These are phyloP conservation scores for Debaryomyces coudertii DNA, from an alignment of 1,139 yeast genomes.

Conservation along the genomic window DNA sequence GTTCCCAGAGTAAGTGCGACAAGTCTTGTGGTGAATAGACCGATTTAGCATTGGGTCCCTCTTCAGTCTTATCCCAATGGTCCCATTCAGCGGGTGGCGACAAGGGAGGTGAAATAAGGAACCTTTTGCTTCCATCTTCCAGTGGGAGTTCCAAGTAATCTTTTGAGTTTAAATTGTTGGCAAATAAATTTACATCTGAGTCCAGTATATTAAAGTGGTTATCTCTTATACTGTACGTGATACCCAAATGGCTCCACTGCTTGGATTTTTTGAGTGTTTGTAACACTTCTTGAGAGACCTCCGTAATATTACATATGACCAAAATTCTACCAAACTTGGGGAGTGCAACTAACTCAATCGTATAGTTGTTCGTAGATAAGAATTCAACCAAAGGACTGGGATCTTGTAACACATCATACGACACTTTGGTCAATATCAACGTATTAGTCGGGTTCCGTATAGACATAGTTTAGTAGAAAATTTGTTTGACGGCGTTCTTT, in stretches of 20 bases:
- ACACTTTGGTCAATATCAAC: slow-evolving; percentile 40
- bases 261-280: slow-evolving; percentile 19
- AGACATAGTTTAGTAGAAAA: neutral
- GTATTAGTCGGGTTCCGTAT: slow-evolving; percentile 40
- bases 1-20: slow-evolving; percentile 49
- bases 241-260: slow-evolving; percentile 22
- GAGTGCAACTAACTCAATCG: slow-evolving; percentile 41
- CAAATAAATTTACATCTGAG: slow-evolving; percentile 12
- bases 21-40: slow-evolving; percentile 45
- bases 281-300: slow-evolving; percentile 27
- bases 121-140: slow-evolving; percentile 42
- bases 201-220: slow-evolving; percentile 24
- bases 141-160: slow-evolving; percentile 47
- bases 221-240: slow-evolving; percentile 41
- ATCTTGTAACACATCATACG: slow-evolving; percentile 24
- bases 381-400: slow-evolving; percentile 30
- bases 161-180: slow-evolving; percentile 13
- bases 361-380: slow-evolving; percentile 27
- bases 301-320: slow-evolving; percentile 33
- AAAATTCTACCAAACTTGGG: slow-evolving; percentile 39
- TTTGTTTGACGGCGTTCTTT: neutral
- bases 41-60: slow-evolving; percentile 43
- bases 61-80: slow-evolving; percentile 48
- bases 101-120: slow-evolving; percentile 51
- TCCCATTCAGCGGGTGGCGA: slow-evolving; percentile 54